phyloP scores from a whole-genome alignment of 2,329 filamentous ascomycete species.

The Xylaria sp. region DNA sequence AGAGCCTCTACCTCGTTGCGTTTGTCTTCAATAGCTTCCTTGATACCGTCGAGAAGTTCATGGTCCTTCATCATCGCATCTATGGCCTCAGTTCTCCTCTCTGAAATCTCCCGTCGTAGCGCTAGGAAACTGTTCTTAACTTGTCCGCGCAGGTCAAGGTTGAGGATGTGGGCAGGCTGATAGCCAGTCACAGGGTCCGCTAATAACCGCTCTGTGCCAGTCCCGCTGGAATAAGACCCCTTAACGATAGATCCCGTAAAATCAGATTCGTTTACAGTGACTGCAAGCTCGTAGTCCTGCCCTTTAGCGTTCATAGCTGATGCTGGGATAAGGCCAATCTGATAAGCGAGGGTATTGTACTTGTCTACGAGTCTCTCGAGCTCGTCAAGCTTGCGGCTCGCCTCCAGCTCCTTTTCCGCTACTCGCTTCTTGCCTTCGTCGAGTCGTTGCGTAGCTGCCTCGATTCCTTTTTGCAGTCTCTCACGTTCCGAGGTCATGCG shows the following conservation, averaged over 20 bases:
- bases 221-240: slow-evolving; percentile 53
- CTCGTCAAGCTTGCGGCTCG: slow-evolving; percentile 86
- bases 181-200: slow-evolving; percentile 87
- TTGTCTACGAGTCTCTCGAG: slow-evolving; percentile 89
- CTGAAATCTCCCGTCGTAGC: slow-evolving; percentile 91
- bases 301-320: slow-evolving; percentile 88
- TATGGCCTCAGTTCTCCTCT: slow-evolving; percentile 81
- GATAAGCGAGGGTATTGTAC: slow-evolving; percentile 95
- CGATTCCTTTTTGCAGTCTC: slow-evolving; percentile 87
- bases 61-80: slow-evolving; percentile 95
- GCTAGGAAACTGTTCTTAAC: slow-evolving; percentile 82
- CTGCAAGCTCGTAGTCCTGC: slow-evolving; percentile 82
- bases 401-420: slow-evolving; percentile 87
- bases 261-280: slow-evolving; percentile 84
- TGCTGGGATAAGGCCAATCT: slow-evolving; percentile 88
- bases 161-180: slow-evolving; percentile 87
- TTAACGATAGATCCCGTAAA: slow-evolving; percentile 74
- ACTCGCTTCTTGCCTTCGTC: slow-evolving; percentile 88
- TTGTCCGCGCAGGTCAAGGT: slow-evolving; percentile 84
- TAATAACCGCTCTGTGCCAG: slow-evolving; percentile 79
- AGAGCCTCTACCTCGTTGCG: slow-evolving; percentile 90
- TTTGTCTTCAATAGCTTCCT: slow-evolving; percentile 97
- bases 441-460: slow-evolving; percentile 77
- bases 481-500: slow-evolving; percentile 97
- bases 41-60: slow-evolving; percentile 91